phyloP scores from a whole-genome alignment of 768 basidiomycete genomes.

The Mycena polygramma region DNA sequence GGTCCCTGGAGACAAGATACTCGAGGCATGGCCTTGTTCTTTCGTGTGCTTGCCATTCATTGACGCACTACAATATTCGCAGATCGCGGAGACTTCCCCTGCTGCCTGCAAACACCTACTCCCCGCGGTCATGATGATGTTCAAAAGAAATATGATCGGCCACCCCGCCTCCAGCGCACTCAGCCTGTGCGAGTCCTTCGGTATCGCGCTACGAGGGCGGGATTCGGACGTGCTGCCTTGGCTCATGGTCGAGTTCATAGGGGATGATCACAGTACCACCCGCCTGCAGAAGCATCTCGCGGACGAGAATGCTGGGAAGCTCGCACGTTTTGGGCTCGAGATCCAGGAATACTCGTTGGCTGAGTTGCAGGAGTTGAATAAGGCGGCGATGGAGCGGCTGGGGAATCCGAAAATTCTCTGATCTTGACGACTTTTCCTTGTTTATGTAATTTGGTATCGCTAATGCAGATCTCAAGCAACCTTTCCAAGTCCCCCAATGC shows the following conservation, averaged over 20 bases:
- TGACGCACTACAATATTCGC: too few relatives aligned
- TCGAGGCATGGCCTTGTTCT: slow-evolving; percentile 18
- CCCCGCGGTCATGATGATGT: slow-evolving; percentile 26
- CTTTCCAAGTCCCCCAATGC: too few relatives aligned
- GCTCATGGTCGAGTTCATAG: slow-evolving; percentile 25
- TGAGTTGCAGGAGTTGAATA: slow-evolving; percentile 28
- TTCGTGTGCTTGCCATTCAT: background rate
- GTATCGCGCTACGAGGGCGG: slow-evolving; percentile 7
- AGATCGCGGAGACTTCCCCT: slow-evolving; percentile 32
- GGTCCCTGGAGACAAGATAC: slow-evolving; percentile 33
- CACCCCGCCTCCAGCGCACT: slow-evolving; percentile 8
- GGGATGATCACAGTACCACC: slow-evolving; percentile 1
- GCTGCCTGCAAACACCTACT: slow-evolving; percentile 35
- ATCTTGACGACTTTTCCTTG: background rate
- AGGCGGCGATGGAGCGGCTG: slow-evolving; percentile 26
- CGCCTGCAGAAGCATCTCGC: slow-evolving; percentile 7
- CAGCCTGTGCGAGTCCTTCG: slow-evolving; percentile 23
- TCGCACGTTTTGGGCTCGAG: slow-evolving; percentile 17
- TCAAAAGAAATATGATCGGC: slow-evolving; percentile 21
- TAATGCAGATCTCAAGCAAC: too few relatives aligned
- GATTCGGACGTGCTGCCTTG: slow-evolving; percentile 9
- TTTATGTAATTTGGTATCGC: too few relatives aligned
- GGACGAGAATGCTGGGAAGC: slow-evolving; percentile 11
- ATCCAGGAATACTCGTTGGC: slow-evolving; percentile 6
- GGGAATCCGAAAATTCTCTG: slow-evolving; percentile 30